These are phyloP conservation scores for Linnemannia zychae DNA, from an alignment of 192 early-diverging fungal genomes.

Conservation along the genomic window DNA sequence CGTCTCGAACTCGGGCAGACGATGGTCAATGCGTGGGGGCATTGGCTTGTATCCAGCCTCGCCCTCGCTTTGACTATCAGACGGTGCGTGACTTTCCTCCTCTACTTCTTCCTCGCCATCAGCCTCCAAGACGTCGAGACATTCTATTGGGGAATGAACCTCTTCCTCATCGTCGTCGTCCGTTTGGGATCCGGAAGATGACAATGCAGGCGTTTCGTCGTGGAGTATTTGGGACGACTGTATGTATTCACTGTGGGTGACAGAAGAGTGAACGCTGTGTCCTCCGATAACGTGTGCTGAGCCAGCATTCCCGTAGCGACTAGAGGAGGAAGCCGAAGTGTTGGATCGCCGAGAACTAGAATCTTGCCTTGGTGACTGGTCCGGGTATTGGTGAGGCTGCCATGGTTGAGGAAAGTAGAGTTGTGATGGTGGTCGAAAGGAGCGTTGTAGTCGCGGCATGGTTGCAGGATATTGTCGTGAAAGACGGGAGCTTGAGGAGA, in stretches of 20 bases:
- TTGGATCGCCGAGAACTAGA: not conserved
- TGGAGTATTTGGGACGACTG: conserved; percentile 23
- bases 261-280: conserved; percentile 19
- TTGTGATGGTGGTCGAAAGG: conserved; percentile 8
- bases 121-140: conserved; percentile 16
- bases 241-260: conserved; percentile 17
- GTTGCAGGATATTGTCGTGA: conserved; percentile 17
- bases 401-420: not conserved
- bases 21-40: not conserved
- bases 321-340: not conserved
- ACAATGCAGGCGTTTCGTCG: conserved; percentile 37
- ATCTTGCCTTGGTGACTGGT: not conserved
- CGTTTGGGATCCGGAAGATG: conserved; percentile 36
- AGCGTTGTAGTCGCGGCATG: not conserved
- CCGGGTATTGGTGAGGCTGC: conserved; percentile 2
- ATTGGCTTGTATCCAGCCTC: conserved; percentile 3
- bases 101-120: not conserved
- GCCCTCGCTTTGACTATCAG: not conserved
- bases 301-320: not conserved
- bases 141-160: conserved; percentile 16
- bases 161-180: conserved; percentile 36
- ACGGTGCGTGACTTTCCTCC: not conserved
- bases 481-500: not conserved
- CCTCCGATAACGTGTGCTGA: conserved; percentile 2
- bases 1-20: conserved; percentile 32